Base-by-base conservation (phyloP, 306 rosid species). In the Dryas drummondii region DNA sequence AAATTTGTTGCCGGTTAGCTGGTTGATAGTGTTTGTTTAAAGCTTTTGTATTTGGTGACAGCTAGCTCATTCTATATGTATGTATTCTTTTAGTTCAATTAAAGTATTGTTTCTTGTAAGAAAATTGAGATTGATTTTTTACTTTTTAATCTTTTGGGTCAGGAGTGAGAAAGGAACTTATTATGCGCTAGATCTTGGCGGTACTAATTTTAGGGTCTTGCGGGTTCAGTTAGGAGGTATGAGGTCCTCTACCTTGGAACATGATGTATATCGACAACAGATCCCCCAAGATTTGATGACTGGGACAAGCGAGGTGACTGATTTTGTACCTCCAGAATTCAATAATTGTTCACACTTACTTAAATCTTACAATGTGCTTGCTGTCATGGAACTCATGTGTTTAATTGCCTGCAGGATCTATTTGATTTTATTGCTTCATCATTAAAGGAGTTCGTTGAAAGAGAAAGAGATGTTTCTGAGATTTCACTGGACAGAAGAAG, bases 151-250 rank as follows among this genome's bases (percentile, higher is more conserved):
- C 47, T 74, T 60, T 57, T 66, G 63, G 75, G 76, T 64, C 89
- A 93, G 98, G 87, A 86, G 84, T 7, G 97, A 93, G 80, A 85
- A 71, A 69, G 98, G 97, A 84, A 88, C 91, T 64, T 89, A 84
- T 76, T 93, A 91, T 82, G 97, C 96, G 6, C 88, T 93, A 77
- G 91, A 93, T 88, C 93, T 93, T 71, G 97, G 96, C 54, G 98
- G 94, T 63, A 89, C 98, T 67, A 88, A 93, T 87, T 91, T 89
- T 84, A 80, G 98, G 92, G 97, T 89, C 73, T 79, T 87, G 81
- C 88, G 97, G 64, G 90, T 89, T 79, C 86, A 81, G 77, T 87
- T 88, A 73, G 82, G 80, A 53, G 98, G 98, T 78, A 87, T 79
- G 82, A 83, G 77, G 50, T 83, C 91, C 77, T 76, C 83, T 45